Evolutionary conservation across 495 filamentous ascomycete genomes (phyloP).

Genomic region (Apodospora peruviana): DNA sequence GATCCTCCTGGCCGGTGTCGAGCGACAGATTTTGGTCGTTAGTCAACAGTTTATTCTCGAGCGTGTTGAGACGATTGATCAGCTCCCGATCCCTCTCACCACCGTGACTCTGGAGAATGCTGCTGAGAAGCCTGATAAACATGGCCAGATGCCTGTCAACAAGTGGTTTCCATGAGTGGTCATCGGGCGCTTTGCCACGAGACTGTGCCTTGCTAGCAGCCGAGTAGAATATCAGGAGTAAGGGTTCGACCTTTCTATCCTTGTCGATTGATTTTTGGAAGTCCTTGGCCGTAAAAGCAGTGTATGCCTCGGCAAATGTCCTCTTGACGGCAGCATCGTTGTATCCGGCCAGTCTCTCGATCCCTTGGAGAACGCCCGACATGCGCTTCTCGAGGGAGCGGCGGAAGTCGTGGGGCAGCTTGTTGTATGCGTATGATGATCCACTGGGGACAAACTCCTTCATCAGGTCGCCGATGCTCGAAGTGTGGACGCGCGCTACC

Average conservation of each 20-base stretch:
- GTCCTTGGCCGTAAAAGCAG: conserved; percentile 65
- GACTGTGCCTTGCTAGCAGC: conserved; percentile 70
- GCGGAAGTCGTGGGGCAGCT: conserved; percentile 50
- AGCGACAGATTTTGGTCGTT: conserved; percentile 85
- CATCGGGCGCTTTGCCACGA: conserved; percentile 74
- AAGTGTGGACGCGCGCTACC: conserved; percentile 58
- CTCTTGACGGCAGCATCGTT: conserved; percentile 82
- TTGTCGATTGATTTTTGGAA: conserved; percentile 87
- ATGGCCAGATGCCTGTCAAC: conserved; percentile 93
- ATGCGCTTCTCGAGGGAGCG: conserved; percentile 71
- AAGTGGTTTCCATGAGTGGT: conserved; percentile 87
- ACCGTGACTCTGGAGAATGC: conserved; percentile 72
- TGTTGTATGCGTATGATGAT: conserved; percentile 30
- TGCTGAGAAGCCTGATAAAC: conserved; percentile 81
- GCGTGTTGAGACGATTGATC: conserved; percentile 63
- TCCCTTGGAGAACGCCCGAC: conserved; percentile 74
- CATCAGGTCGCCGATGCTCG: conserved; percentile 62
- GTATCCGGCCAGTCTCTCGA: conserved; percentile 65
- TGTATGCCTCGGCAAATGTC: conserved; percentile 81
- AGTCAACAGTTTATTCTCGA: conserved; percentile 91
- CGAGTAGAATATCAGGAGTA: conserved; percentile 83
- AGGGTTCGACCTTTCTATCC: conserved; percentile 86
- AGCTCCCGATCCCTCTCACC: conserved; percentile 74
- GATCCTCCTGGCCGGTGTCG: conserved; percentile 46
- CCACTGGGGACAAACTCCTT: conserved; percentile 44